phyloP scores from a whole-genome alignment of 2,329 filamentous ascomycete genomes.

The Cladobotryum mycophilum region DNA sequence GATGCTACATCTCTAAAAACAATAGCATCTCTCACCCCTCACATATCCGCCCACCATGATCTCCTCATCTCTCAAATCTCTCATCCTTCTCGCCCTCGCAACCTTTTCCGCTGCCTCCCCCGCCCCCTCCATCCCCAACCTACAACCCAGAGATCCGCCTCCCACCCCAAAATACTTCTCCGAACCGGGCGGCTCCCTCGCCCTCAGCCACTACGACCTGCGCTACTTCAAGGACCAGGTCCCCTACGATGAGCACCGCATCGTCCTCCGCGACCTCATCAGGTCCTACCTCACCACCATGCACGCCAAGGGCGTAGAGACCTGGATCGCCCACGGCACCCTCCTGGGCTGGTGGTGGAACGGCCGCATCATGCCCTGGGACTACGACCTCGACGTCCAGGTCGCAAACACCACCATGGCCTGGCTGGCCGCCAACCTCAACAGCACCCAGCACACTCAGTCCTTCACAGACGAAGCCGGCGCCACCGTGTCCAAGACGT shows the following conservation, averaged over 20 bases:
- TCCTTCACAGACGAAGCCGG: conserved; percentile 33
- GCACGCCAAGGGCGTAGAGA: conserved; percentile 60
- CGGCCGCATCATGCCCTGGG: conserved; percentile 70
- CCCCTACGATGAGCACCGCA: conserved; percentile 58
- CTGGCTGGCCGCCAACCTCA: conserved; percentile 59
- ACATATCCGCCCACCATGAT: neutral
- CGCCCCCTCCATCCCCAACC: conserved; percentile 1
- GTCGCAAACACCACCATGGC: conserved; percentile 61
- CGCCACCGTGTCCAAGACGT: conserved; percentile 40
- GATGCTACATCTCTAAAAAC: too few relatives aligned
- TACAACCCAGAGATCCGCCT: neutral
- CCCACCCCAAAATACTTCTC: conserved; percentile 53
- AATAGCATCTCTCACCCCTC: too few relatives aligned
- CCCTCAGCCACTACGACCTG: conserved; percentile 65
- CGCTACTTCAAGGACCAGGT: conserved; percentile 63
- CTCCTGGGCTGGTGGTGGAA: conserved; percentile 90
- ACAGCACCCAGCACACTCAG: conserved; percentile 61
- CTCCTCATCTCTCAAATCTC: conserved; percentile 7
- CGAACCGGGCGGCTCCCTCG: conserved; percentile 54
- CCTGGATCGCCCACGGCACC: conserved; percentile 82
- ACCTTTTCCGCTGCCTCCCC: neutral
- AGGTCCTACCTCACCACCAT: conserved; percentile 68
- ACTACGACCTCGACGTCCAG: conserved; percentile 79
- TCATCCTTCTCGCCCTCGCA: conserved; percentile 1
- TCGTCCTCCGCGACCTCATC: conserved; percentile 62